Conservation (phyloP, 2,329 filamentous ascomycete species). For the Boeremia exigua region DNA sequence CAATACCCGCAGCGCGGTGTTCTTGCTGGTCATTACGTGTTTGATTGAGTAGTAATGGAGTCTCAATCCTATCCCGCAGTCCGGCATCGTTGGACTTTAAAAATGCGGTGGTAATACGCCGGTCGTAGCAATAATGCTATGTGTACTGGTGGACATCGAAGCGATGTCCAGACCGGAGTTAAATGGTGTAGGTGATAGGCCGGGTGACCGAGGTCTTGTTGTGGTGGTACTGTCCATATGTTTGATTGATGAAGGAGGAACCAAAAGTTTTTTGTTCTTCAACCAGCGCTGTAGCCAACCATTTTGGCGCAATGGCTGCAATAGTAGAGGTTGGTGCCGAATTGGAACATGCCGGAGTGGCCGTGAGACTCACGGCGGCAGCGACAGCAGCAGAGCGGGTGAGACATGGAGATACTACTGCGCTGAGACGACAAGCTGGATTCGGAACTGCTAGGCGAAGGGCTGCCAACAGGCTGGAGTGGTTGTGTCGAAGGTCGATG, state of each 20-base stretch:
- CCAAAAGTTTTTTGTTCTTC: conserved; percentile 17
- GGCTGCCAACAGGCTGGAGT: conserved; percentile 27
- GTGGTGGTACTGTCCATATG: neutral
- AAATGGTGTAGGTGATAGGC: neutral
- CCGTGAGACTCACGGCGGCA: conserved; percentile 41
- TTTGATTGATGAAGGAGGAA: neutral
- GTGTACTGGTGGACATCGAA: neutral
- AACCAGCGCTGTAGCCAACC: conserved; percentile 47
- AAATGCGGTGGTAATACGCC: conserved; percentile 1
- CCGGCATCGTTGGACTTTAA: neutral
- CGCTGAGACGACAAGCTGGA: conserved; percentile 17
- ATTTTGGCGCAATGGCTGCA: conserved; percentile 50
- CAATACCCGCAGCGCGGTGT: neutral
- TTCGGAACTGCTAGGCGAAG: conserved; percentile 20
- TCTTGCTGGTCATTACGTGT: neutral
- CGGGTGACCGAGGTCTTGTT: neutral
- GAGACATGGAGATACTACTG: conserved; percentile 20
- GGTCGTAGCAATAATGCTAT: conserved; percentile 13
- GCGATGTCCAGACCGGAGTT: neutral
- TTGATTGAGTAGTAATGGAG: neutral
- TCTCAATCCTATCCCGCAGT: neutral
- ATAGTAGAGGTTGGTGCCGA: conserved; percentile 50
- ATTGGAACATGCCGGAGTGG: conserved; percentile 41
- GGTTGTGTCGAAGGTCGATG: conserved; percentile 41
- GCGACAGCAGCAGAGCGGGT: conserved; percentile 39